Evolutionary conservation across 2,329 filamentous ascomycete species (phyloP).

Genomic region (Fusarium mangiferae): DNA sequence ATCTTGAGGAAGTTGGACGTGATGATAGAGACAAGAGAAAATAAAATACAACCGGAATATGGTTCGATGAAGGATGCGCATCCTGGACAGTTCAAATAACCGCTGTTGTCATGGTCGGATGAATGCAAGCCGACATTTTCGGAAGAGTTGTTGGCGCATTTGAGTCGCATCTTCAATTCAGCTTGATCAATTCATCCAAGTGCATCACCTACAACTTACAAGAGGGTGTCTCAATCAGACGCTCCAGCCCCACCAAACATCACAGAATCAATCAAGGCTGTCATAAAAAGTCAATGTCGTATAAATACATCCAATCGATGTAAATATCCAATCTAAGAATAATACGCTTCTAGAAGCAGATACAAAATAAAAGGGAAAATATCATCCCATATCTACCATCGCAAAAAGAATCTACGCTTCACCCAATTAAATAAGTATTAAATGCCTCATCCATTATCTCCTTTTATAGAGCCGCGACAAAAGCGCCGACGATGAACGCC

Average conservation of each 20-base stretch:
- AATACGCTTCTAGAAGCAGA: neutral
- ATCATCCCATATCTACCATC: constrained; percentile 22
- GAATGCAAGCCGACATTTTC: neutral
- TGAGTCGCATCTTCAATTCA: neutral
- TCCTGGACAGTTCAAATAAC: fast-evolving
- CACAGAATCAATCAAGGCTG: neutral
- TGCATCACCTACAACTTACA: neutral
- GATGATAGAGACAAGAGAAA: neutral
- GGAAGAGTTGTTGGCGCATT: neutral
- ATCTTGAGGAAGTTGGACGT: neutral
- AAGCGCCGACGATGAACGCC: constrained; percentile 14
- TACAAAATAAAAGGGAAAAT: constrained; percentile 2
- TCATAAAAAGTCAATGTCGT: constrained; percentile 15
- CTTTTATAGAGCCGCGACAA: constrained; percentile 25
- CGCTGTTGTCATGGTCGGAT: neutral
- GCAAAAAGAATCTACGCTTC: constrained; percentile 6
- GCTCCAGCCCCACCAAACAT: neutral
- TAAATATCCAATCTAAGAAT: constrained; percentile 2
- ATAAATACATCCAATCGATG: neutral
- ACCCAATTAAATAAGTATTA: constrained; percentile 24
- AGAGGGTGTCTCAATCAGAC: neutral
- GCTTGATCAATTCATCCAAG: neutral
- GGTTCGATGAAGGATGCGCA: neutral
- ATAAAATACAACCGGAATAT: neutral
- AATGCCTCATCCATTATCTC: constrained; percentile 3